Evolutionary conservation across 257 asterid genomes (phyloP).

Genomic region (Plectranthus barbatus): DNA sequence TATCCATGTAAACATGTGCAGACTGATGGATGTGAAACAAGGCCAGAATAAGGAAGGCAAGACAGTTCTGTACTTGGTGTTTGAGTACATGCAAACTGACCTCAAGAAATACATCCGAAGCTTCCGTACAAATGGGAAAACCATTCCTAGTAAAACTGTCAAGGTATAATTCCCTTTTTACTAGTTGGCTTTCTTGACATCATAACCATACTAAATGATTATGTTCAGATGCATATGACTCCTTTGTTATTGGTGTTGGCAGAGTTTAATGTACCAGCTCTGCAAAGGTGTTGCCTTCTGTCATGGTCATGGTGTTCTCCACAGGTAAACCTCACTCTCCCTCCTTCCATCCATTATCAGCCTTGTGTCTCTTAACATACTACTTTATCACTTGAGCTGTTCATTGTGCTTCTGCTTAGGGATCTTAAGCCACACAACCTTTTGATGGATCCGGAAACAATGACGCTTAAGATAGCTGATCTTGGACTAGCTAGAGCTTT

Average conservation of each 20-base stretch:
- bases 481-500: constrained; percentile 91
- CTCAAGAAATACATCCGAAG: constrained; percentile 78
- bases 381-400: background rate
- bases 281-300: constrained; percentile 95
- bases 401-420: constrained; percentile 28
- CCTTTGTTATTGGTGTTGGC: constrained; percentile 8
- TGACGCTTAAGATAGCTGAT: constrained; percentile 92
- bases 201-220: no score
- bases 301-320: constrained; percentile 93
- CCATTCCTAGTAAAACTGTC: constrained; percentile 36
- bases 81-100: constrained; percentile 93
- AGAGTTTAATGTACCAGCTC: constrained; percentile 93
- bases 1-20: constrained; percentile 7
- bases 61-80: constrained; percentile 81
- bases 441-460: constrained; percentile 87
- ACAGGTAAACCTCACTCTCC: constrained; percentile 38
- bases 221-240: background rate
- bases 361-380: background rate
- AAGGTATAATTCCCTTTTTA: constrained; percentile 33
- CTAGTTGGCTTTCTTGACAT: background rate
- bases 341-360: background rate
- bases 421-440: constrained; percentile 98
- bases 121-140: constrained; percentile 46
- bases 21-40: constrained; percentile 91
- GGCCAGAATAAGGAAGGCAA: constrained; percentile 84